Evolutionary conservation across 306 rosid genomes (phyloP).

Genomic region (Boehmeria nivea): DNA sequence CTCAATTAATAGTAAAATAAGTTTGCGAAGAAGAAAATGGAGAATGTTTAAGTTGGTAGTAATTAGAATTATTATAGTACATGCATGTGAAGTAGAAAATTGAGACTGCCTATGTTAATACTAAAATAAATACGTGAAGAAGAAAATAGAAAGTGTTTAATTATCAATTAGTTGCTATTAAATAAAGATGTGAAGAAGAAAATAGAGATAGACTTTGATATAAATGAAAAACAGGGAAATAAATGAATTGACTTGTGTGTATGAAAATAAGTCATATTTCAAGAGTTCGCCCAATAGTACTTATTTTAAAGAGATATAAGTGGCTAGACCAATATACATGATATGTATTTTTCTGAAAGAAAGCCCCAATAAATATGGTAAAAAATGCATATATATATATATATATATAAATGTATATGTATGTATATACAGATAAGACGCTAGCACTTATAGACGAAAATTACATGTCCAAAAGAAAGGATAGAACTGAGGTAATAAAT

Average conservation of each 20-base stretch:
- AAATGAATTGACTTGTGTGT: neutral
- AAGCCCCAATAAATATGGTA: neutral
- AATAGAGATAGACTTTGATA: neutral
- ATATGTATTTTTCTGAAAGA: neutral
- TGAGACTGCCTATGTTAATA: neutral
- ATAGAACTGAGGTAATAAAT: too few species aligned
- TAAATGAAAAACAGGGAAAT: neutral
- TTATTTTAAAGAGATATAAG: neutral
- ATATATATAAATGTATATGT: neutral
- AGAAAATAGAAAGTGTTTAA: neutral
- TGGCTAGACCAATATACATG: neutral
- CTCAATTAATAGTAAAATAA: neutral
- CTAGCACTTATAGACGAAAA: neutral
- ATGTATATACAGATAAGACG: neutral
- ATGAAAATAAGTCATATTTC: neutral
- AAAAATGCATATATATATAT: neutral
- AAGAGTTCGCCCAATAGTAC: neutral
- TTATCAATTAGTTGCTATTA: neutral
- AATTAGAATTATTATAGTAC: neutral
- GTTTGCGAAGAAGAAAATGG: neutral
- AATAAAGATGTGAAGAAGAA: neutral
- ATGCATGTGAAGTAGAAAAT: slow-evolving; percentile 1
- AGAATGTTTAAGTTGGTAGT: neutral
- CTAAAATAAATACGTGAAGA: neutral
- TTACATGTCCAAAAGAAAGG: too few species aligned